Base-by-base conservation (phyloP, 2,329 filamentous ascomycete genomes). In the Venturia oleaginea region DNA sequence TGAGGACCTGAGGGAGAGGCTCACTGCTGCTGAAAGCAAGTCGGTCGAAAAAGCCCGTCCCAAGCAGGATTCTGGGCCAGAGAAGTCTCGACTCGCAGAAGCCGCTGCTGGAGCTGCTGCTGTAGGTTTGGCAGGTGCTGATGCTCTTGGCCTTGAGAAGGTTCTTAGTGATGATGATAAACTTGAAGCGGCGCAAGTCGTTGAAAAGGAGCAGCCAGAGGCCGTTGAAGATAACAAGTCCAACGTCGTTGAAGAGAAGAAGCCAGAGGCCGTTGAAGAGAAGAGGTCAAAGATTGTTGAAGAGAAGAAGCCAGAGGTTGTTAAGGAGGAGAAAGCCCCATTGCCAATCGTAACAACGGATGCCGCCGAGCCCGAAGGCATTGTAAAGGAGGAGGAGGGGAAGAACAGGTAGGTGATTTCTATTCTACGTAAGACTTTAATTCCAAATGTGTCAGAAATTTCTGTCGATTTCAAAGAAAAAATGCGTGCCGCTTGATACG, bases 141-240 rank as follows among this genome's bases (percentile, higher is more conserved):
- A 24, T 32, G 61, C 42, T 32, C 22, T 55, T 63, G 43, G 61
- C 19, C 30, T 63, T 11, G 30, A 2, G 32, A 63, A 63, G n/a
- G n/a, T 22, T 34, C 11, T 63, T 27, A 38, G 13, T 22, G 42
- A 63, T 34, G 17, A 38, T 37, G 43, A 63, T 15, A 43, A 40
- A 40, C 24, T 22, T 13, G 37, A 61, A 43, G 17, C 34, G 6
- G 3, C 22, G 7, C 43, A 61, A 2, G 19, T 22, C 15, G 59
- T 27, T 4, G n/a, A 27, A n/a, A 24, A 46, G 32, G 8, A 61
- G 34, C 27, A 46, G 19, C 32, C 32, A n/a, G 59, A 61, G 59
- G 10, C n/a, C 5, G 40, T 61, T 46, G 24, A 37, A 7, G 17
- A 61, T 13, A 40, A 40, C 11, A 46, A 46, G n/a, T 19, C 43